phyloP scores from a whole-genome alignment of 1,139 yeast genomes.

The Protomyces pachydermus region DNA sequence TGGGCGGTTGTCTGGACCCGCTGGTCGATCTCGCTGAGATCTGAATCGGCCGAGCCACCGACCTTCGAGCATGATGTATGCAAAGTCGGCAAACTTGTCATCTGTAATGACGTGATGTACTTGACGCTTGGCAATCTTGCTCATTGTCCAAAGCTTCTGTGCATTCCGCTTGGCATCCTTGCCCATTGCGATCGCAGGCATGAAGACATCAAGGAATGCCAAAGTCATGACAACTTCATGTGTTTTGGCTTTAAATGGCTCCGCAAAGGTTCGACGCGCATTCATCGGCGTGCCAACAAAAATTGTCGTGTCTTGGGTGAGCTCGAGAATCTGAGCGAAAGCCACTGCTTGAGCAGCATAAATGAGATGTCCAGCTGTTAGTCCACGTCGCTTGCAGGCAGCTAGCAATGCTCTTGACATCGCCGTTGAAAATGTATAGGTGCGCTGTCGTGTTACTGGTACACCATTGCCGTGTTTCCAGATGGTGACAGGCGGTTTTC shows the following conservation, averaged over 20 bases:
- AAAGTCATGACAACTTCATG: slow-evolving; percentile 12
- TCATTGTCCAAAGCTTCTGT: slow-evolving; percentile 7
- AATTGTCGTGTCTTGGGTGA: neutral
- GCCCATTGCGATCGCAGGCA: slow-evolving; percentile 3
- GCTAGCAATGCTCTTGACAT: neutral
- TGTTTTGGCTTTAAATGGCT: neutral
- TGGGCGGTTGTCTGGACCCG: neutral
- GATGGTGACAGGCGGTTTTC: neutral
- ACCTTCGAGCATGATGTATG: slow-evolving; percentile 10
- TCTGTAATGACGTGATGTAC: neutral
- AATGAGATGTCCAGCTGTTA: slow-evolving; percentile 16
- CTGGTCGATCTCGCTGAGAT: neutral
- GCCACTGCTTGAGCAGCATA: slow-evolving; percentile 18
- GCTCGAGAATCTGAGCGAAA: neutral
- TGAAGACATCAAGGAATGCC: slow-evolving; percentile 9
- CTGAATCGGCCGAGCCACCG: neutral
- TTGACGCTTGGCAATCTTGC: slow-evolving; percentile 2
- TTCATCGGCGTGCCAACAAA: slow-evolving; percentile 16
- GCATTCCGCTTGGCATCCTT: neutral
- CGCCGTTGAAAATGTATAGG: neutral
- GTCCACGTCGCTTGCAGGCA: slow-evolving; percentile 1
- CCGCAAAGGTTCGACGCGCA: slow-evolving; percentile 12
- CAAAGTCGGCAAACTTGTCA: slow-evolving; percentile 1
- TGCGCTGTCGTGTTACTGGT: slow-evolving; percentile 7
- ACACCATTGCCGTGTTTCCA: neutral